Evolutionary conservation across 2,329 filamentous ascomycete genomes (phyloP), one percentile per base, ranked within the genome.

Genomic region (Remersonia thermophila): DNA sequence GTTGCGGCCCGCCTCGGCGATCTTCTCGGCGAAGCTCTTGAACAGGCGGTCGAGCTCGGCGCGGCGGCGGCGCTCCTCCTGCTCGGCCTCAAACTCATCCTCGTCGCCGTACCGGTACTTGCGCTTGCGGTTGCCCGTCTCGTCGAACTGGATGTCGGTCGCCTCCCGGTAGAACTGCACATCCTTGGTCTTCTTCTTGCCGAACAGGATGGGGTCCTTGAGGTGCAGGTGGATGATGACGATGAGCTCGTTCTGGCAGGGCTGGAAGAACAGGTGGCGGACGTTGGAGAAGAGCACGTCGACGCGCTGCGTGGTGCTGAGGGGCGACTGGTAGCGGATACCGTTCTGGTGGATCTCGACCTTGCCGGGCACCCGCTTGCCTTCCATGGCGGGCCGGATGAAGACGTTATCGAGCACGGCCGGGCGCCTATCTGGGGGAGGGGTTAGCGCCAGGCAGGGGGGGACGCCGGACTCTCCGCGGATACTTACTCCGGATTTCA

Each of bases 331-430:
- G 58, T 98, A 98, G 42, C 91, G 83, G 39, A 98, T 82, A 87
- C 91, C 91, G 52, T 98, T 98, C 54, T 96, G 87, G 60, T 98
- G 91, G 34, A 98, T 95, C 60, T 96, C 89, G 27, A 98, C 80
- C 55, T 91, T 86, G 52, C 91, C 91, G 30, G 91, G 83, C 20
- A 98, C 84, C 51, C 91, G 85, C 63, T 98, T 98, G 51, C 87
- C 87, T 60, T 98, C 91, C 67, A 96, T 79, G 1, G 86, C 85
- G 33, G 91, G 91, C 39, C 91, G 83, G 47, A 98, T 83, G 58
- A 89, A 98, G 50, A 98, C 85, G 55, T 95, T 91, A 43, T 93
- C 84, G 51, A 98, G 71, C 42, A 89, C 81, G 47, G 82, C 76
- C 25, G 91, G 91, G 39, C 91, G 84, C 46, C 91, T 86, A 60